phyloP scores from a whole-genome alignment of 345 rosid species.

The Orychophragmus violaceus region DNA sequence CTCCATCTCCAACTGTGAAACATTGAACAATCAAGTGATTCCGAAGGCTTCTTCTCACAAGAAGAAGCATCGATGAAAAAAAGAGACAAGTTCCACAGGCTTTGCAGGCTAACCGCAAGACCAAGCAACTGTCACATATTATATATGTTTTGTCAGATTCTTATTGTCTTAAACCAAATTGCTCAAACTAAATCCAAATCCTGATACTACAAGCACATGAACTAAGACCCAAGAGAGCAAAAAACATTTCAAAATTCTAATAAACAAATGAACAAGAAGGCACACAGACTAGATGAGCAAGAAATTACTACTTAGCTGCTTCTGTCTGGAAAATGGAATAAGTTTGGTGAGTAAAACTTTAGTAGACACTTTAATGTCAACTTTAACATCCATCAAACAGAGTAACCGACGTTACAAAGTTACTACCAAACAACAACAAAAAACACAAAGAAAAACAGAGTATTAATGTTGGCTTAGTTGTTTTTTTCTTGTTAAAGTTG shows the following conservation, averaged over 20 bases:
- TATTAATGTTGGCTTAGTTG: background rate
- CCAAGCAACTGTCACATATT: conserved; percentile 50
- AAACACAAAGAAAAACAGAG: background rate
- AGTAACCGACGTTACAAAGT: background rate
- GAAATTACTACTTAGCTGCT: background rate
- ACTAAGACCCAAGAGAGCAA: background rate
- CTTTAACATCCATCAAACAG: background rate
- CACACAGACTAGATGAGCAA: background rate
- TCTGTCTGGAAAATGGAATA: background rate
- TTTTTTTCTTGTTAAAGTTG: background rate
- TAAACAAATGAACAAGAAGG: background rate
- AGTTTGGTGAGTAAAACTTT: no score
- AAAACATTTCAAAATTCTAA: background rate
- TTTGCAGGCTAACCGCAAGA: conserved; percentile 66
- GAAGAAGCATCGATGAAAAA: conserved; percentile 47
- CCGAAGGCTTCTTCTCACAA: conserved; percentile 60
- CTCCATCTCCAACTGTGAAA: conserved; percentile 79
- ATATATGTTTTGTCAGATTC: conserved; percentile 5
- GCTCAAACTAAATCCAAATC: background rate
- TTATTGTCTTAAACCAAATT: background rate
- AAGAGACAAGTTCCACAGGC: conserved; percentile 69
- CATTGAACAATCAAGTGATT: conserved; percentile 40
- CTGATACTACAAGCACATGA: background rate
- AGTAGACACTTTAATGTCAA: background rate
- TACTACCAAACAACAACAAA: background rate